Conservation (phyloP, 495 filamentous ascomycete genomes). For the Paragyromitra xinjiangensis region DNA sequence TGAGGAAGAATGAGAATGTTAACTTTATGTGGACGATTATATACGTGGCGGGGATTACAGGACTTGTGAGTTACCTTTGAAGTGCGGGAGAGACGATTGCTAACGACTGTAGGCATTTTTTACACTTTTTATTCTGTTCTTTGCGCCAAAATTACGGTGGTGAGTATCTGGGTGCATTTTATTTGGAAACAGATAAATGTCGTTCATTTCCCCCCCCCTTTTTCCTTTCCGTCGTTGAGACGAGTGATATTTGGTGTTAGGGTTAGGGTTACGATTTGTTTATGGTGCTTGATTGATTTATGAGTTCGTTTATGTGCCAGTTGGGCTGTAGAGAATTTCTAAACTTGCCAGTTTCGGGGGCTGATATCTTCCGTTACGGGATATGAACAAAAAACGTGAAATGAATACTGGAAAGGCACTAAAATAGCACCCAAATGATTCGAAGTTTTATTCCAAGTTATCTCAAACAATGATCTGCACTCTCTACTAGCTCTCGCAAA, state of each 20-base stretch:
- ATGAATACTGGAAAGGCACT: no score
- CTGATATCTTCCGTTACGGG: no score
- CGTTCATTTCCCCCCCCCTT: no score
- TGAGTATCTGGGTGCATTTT: background rate
- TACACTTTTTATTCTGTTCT: constrained; percentile 37
- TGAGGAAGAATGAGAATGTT: constrained; percentile 38
- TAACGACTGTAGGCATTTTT: constrained; percentile 15
- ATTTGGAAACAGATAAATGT: background rate
- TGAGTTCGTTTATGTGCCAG: background rate
- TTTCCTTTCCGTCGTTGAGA: no score
- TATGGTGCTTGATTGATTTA: background rate
- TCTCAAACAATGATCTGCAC: background rate
- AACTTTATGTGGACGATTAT: constrained; percentile 38
- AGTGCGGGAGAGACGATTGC: background rate
- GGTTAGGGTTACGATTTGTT: background rate
- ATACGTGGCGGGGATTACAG: constrained; percentile 38
- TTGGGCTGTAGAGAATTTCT: no score
- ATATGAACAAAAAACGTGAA: no score
- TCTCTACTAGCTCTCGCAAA: background rate
- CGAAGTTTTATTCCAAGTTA: background rate
- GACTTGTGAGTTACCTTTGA: constrained; percentile 13
- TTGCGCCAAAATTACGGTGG: constrained; percentile 44
- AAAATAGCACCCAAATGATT: no score
- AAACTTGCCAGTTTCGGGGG: no score
- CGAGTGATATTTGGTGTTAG: constrained; percentile 10